phyloP scores from a whole-genome alignment of 2,329 filamentous ascomycete genomes.

The Didymellaceae sp. region DNA sequence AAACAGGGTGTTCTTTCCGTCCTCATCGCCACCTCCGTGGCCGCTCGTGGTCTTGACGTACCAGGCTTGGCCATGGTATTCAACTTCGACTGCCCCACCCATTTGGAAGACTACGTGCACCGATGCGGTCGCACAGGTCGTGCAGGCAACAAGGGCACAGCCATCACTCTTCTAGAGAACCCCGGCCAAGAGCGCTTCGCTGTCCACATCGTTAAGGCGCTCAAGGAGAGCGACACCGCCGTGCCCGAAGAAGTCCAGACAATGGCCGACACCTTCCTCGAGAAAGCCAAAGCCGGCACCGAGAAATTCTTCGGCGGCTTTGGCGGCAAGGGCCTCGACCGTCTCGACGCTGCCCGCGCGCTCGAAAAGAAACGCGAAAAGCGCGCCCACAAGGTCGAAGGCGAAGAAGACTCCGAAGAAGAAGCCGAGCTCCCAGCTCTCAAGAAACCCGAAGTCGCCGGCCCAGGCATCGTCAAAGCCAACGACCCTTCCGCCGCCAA shows the following conservation, averaged over 20 bases:
- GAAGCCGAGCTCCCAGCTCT: slow-evolving; percentile 64
- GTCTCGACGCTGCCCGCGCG: slow-evolving; percentile 88
- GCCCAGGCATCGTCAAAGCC: slow-evolving; percentile 45
- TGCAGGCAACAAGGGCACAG: slow-evolving; percentile 92
- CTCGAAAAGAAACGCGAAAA: slow-evolving; percentile 80
- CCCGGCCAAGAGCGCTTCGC: slow-evolving; percentile 91
- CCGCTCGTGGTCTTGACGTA: slow-evolving; percentile 92
- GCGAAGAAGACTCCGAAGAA: slow-evolving; percentile 86
- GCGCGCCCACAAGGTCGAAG: slow-evolving; percentile 81
- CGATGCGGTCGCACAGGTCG: slow-evolving; percentile 91
- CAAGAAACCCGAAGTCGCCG: slow-evolving; percentile 61
- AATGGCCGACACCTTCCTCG: slow-evolving; percentile 72
- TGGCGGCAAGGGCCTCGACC: slow-evolving; percentile 91
- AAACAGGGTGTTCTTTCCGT: slow-evolving; percentile 82
- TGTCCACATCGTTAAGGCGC: slow-evolving; percentile 84
- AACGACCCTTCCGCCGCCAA: slow-evolving; percentile 18
- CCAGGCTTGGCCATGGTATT: slow-evolving; percentile 95
- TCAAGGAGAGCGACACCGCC: slow-evolving; percentile 88
- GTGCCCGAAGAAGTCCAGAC: slow-evolving; percentile 73
- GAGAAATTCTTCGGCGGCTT: slow-evolving; percentile 88
- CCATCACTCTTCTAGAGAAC: slow-evolving; percentile 92
- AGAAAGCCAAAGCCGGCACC: slow-evolving; percentile 92
- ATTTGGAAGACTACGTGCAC: slow-evolving; percentile 96
- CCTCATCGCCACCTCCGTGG: slow-evolving; percentile 92
- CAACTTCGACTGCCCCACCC: slow-evolving; percentile 93